These are phyloP conservation scores for Fraxinus quadrangulata DNA, from an alignment of 257 asterid species.

Conservation along the genomic window DNA sequence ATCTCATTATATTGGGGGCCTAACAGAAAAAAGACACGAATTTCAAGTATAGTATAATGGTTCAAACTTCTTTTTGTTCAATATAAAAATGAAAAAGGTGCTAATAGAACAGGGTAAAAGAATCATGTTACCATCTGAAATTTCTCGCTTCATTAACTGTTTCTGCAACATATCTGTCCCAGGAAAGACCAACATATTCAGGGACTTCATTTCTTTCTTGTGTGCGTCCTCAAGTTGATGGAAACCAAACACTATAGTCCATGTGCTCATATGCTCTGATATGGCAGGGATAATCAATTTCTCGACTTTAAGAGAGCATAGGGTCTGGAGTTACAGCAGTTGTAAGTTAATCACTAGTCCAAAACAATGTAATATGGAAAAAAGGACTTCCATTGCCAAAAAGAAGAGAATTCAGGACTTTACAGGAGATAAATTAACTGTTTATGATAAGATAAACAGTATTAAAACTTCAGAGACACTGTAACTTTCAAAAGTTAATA, in stretches of 20 bases:
- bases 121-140: conserved; percentile 44
- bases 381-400: conserved; percentile 13
- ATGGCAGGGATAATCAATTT: conserved; percentile 84
- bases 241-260: conserved; percentile 77
- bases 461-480: not conserved
- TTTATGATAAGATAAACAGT: conserved; percentile 7
- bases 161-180: conserved; percentile 92
- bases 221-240: conserved; percentile 57
- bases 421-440: not conserved
- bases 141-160: conserved; percentile 47
- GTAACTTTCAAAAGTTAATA: conserved; percentile 11
- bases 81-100: conserved; percentile 2
- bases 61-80: not conserved
- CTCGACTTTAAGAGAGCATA: conserved; percentile 62
- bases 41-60: conserved; percentile 5
- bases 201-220: conserved; percentile 61
- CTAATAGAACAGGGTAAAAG: not conserved
- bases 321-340: conserved; percentile 53
- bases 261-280: conserved; percentile 79
- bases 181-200: conserved; percentile 88
- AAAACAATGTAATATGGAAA: not conserved
- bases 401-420: not conserved
- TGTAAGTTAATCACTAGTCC: conserved; percentile 3
- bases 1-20: too few relatives aligned
- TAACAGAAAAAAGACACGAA: not conserved